Base-by-base conservation (phyloP, 2,329 filamentous ascomycete genomes). In the Fusarium sp. region DNA sequence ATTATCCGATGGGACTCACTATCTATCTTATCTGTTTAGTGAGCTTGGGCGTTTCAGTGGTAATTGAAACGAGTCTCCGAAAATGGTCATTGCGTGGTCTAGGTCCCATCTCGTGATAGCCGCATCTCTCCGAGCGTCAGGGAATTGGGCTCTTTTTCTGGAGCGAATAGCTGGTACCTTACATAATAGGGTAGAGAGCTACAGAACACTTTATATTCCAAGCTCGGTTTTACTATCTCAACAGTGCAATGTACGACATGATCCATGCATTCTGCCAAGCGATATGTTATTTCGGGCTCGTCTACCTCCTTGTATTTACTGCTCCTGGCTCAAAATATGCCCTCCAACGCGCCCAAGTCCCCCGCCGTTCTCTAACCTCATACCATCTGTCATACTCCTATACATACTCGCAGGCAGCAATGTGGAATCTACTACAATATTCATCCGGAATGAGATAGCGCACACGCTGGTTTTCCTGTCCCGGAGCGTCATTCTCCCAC, bases 341-440 rank as follows among this genome's bases (percentile, higher is more conserved):
- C 15, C 24, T 22, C 24, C 49, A 17, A 26, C 4, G 3, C 20
- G 17, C 35, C 24, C 18, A 28, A 41, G 7, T 11, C 2, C 14
- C 51, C 56, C 56, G 24, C 26, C 26, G 5, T 26, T 11, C 36
- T 41, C 11, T 3, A 12, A 14, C 17, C n/a, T 15, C 6, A 24
- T 11, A 17, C 2, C 13, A 33, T 18, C 7, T 22, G 1, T 2
- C 0, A 26, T 7, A 15, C 1, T 10, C 6, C 20, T 31, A 59
- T 15, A 15, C 18, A 8, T 39, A 24, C 36, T 59, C 33, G 9
- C 35, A 51, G n/a, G 33, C 56, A n/a, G 26, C 8, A 24, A 52
- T 7, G 36, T 13, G 36, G 9, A 24, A 44, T 24, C 26, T 56
- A 14, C 2, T n/a, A 8, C 8, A n/a, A 35, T 51, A 5, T 9